A percentile compares a stretch with the other conserved stretches of the same genome.
Conservation (phyloP, 2,329 filamentous ascomycete genomes). For the Clarireedia homoeocarpa region DNA sequence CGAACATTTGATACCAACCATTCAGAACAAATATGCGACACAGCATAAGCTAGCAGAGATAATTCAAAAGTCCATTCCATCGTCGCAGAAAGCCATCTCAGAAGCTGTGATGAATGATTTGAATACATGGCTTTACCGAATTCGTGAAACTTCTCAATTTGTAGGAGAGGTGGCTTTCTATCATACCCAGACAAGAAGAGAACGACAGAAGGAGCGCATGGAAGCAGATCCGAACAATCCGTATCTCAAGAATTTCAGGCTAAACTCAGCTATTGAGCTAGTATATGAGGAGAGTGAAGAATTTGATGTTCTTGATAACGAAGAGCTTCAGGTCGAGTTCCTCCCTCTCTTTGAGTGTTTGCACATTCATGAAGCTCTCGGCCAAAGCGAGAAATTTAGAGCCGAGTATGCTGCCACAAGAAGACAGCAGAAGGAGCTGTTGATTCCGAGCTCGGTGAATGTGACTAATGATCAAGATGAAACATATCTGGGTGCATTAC, state of each 20-base stretch:
- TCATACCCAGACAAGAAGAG: constrained; percentile 81
- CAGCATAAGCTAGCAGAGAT: constrained; percentile 92
- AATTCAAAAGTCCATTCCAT: constrained; percentile 91
- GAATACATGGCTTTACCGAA: constrained; percentile 93
- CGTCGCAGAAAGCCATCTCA: constrained; percentile 85
- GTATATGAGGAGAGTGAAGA: constrained; percentile 94
- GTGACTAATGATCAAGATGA: constrained; percentile 80
- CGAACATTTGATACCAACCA: constrained; percentile 70
- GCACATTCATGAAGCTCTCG: constrained; percentile 92
- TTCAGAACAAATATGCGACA: constrained; percentile 77
- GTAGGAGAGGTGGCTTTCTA: constrained; percentile 95
- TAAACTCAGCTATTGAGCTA: constrained; percentile 93
- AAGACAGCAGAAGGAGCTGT: constrained; percentile 81
- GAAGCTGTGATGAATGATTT: constrained; percentile 96
- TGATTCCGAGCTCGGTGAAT: constrained; percentile 69
- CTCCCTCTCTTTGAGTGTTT: constrained; percentile 89
- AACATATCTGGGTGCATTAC: constrained; percentile 69
- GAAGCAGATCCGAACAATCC: constrained; percentile 50
- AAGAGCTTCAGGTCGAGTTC: constrained; percentile 91
- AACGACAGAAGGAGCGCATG: constrained; percentile 73
- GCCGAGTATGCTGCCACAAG: constrained; percentile 88
- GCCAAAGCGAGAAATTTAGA: constrained; percentile 85
- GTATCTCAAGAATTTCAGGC: constrained; percentile 73
- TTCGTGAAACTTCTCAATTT: constrained; percentile 93
- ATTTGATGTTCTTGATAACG: constrained; percentile 91